Evolutionary conservation across 331 rosid genomes (phyloP).

Genomic region (Malus hybrid): DNA sequence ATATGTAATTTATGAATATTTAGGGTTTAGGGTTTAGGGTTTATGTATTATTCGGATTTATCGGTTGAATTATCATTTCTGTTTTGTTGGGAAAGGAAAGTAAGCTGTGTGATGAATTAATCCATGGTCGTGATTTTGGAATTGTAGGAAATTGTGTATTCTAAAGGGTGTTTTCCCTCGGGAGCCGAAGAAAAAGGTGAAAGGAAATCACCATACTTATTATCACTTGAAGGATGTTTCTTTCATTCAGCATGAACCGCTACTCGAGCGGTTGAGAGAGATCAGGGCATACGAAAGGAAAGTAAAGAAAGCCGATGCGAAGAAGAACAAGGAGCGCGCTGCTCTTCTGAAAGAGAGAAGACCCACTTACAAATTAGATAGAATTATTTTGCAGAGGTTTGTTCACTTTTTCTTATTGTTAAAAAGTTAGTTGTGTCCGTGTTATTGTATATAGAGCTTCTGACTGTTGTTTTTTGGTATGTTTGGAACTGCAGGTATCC

Average conservation of each 20-base stretch:
- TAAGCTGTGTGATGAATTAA: not conserved
- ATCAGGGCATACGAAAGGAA: conserved; percentile 65
- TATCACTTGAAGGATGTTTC: conserved; percentile 86
- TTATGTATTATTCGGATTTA: not conserved
- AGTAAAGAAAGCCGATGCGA: conserved; percentile 76
- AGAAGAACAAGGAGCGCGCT: conserved; percentile 71
- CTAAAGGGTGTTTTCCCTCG: conserved; percentile 85
- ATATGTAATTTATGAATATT: not conserved
- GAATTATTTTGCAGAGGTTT: conserved; percentile 28
- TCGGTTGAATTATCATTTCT: not conserved
- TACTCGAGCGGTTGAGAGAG: conserved; percentile 61
- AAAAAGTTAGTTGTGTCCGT: not conserved
- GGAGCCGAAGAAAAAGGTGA: conserved; percentile 92
- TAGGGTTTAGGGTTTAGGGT: not conserved
- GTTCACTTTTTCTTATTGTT: not conserved
- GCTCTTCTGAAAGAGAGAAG: conserved; percentile 17
- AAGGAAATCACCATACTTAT: conserved; percentile 85
- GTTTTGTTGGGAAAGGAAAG: not conserved
- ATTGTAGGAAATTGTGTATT: conserved; percentile 71
- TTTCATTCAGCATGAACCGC: conserved; percentile 87
- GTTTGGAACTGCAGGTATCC: conserved; percentile 57
- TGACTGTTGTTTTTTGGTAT: conserved; percentile 2
- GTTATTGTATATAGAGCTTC: not conserved
- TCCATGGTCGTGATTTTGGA: not conserved
- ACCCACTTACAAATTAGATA: too few relatives aligned